These are phyloP conservation scores for Citrus trifoliata DNA, from an alignment of 345 rosid species.

Conservation along the genomic window DNA sequence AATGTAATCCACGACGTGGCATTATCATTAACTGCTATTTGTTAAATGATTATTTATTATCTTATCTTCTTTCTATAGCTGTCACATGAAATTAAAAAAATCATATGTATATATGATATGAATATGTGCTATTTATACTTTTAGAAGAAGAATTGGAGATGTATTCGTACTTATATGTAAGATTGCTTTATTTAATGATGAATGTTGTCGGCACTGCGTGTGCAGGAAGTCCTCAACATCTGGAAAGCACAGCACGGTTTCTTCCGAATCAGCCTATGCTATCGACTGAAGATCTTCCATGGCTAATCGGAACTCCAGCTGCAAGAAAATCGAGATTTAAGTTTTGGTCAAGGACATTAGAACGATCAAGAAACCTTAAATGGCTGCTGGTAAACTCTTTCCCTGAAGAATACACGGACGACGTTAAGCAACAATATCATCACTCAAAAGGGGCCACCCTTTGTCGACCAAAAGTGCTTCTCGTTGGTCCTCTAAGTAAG, in stretches of 20 bases:
- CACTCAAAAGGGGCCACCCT: background rate
- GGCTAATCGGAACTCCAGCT: slow-evolving; percentile 69
- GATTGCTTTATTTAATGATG: background rate
- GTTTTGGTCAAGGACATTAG: slow-evolving; percentile 64
- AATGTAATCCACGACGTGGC: too few species aligned
- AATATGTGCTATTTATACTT: too few species aligned
- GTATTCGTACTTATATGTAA: too few species aligned
- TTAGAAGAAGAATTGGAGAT: too few species aligned
- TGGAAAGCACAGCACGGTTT: slow-evolving; percentile 18
- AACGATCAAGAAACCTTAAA: slow-evolving; percentile 42
- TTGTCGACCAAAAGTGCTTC: slow-evolving; percentile 25
- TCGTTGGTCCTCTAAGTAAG: slow-evolving; percentile 46
- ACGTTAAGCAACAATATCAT: background rate
- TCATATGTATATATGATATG: too few species aligned
- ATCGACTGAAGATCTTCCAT: slow-evolving; percentile 61
- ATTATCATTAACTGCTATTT: too few species aligned
- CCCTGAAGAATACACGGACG: slow-evolving; percentile 32
- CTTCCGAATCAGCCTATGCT: slow-evolving; percentile 41
- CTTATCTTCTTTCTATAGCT: too few species aligned
- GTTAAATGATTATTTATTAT: too few species aligned
- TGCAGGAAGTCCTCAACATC: slow-evolving; percentile 49
- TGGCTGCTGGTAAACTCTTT: slow-evolving; percentile 73
- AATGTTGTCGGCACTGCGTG: background rate
- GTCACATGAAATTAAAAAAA: too few species aligned
- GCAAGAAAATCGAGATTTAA: slow-evolving; percentile 58